Base-by-base conservation (phyloP, 2,329 filamentous ascomycete genomes). In the Claviceps sp. region DNA sequence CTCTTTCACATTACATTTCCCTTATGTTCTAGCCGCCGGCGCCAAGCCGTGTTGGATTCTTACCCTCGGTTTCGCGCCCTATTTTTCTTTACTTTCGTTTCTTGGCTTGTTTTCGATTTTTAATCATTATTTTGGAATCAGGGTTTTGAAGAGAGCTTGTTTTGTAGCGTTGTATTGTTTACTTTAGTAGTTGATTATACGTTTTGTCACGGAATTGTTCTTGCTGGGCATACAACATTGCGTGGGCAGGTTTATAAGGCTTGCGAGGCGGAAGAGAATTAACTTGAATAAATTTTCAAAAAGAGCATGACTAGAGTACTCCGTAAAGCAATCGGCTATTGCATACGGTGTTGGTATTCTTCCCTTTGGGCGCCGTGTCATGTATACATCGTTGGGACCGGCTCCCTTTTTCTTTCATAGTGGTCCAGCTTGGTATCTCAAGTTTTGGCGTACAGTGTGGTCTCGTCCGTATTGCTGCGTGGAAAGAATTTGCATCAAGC, bases 111-210 rank as follows among this genome's bases (percentile, higher is more conserved):
- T 9, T 48, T 18, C 43, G 24, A 30, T 45, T 26, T 40, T n/a
- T 18, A 26, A 30, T 45, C 14, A 34, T 37, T 48, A 48, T 48
- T 26, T 48, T 38, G 46, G 37, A 40, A 48, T 46, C n/a, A 24
- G 40, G 37, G 26, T 26, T 42, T 26, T 16, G 30, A 47, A 47
- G n/a, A 14, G 34, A 47, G 16, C 42, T 51, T 30, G 37, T 40
- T 51, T 37, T 47, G 43, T 22, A 51, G 50, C 50, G 50, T 51
- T 34, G n/a, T 41, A 34, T 47, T 20, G 37, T 51, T 47, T 50
- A 42, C 37, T 24, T 34, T 24, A 41, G 37, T 40, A 26, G 44
- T 51, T 45, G 41, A 18, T 48, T 54, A 45, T 54, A 46, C 34
- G 14, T 18, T 52, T 41, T 49, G 48, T 34, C 41, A 37, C 34